Evolutionary conservation across 129 eudicot species (phyloP).

Genomic region (Deinandra increscens): DNA sequence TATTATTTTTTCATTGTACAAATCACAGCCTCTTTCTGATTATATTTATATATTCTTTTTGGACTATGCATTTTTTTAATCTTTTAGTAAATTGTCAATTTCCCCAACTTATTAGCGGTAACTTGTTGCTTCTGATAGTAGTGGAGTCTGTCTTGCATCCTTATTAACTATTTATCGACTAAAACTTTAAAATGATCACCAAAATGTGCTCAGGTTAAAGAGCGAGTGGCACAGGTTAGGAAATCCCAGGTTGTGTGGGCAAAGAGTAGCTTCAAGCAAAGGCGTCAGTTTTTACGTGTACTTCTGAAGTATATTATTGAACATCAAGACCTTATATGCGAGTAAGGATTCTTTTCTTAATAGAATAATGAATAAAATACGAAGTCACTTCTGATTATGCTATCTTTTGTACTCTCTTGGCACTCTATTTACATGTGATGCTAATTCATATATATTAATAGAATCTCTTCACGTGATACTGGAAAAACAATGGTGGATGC

Average conservation of each 20-base stretch:
- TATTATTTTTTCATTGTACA: neutral
- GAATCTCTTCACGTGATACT: conserved; percentile 95
- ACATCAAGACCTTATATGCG: conserved; percentile 98
- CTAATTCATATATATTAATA: conserved; percentile 31
- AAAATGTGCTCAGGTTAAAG: conserved; percentile 58
- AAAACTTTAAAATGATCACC: conserved; percentile 19
- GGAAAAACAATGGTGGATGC: conserved; percentile 99
- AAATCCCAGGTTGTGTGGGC: conserved; percentile 94
- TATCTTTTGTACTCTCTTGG: neutral
- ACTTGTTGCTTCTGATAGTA: neutral
- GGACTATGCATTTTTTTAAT: neutral
- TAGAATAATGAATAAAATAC: neutral
- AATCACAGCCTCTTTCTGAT: conserved; percentile 16
- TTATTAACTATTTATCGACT: conserved; percentile 3
- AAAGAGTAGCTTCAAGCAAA: conserved; percentile 94
- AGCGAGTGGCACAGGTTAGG: conserved; percentile 89
- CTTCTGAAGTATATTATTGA: conserved; percentile 91
- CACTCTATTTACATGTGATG: conserved; percentile 5
- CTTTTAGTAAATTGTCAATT: neutral
- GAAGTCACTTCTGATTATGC: conserved; percentile 11
- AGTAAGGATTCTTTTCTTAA: conserved; percentile 43
- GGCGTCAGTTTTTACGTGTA: conserved; percentile 91
- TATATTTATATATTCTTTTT: conserved; percentile 5
- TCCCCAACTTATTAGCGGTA: neutral
- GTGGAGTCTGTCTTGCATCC: conserved; percentile 12